phyloP scores from a whole-genome alignment of 192 early-diverging fungal species.

The Mortierella claussenii region DNA sequence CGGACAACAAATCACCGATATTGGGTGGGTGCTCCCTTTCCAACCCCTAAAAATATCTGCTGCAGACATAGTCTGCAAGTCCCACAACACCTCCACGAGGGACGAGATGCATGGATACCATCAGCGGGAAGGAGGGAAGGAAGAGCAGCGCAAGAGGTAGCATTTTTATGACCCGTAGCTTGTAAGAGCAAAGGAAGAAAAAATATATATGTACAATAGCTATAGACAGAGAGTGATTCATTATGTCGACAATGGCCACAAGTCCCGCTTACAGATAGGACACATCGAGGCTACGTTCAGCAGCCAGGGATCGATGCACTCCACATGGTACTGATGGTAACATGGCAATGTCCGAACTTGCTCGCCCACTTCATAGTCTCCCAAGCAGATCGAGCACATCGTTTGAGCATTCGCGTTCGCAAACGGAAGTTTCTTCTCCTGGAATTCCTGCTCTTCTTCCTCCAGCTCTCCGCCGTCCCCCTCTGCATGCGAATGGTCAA shows the following conservation, averaged over 20 bases:
- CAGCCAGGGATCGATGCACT: constrained; percentile 66
- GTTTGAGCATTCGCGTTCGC: constrained; percentile 50
- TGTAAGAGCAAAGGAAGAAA: no score
- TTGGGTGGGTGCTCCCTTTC: no score
- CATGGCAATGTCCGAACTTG: constrained; percentile 61
- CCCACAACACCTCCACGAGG: no score
- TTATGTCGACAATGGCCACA: constrained; percentile 9
- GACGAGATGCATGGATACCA: no score
- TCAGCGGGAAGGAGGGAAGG: no score
- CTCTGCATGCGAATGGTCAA: neutral
- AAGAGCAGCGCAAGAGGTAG: no score
- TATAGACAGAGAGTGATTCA: neutral
- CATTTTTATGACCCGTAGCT: no score
- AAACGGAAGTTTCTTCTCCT: constrained; percentile 25
- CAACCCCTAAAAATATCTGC: no score
- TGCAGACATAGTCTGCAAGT: no score
- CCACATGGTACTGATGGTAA: constrained; percentile 63
- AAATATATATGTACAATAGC: no score
- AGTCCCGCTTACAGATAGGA: constrained; percentile 63
- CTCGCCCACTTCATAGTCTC: constrained; percentile 60
- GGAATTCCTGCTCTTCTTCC: constrained; percentile 1
- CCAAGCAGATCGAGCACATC: constrained; percentile 63
- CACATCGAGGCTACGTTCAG: constrained; percentile 58
- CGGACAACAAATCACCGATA: no score
- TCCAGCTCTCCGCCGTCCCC: neutral